A percentile compares a stretch with the other conserved stretches of the same genome.
Conservation (phyloP, 345 rosid genomes). For the Raphanus sativus region DNA sequence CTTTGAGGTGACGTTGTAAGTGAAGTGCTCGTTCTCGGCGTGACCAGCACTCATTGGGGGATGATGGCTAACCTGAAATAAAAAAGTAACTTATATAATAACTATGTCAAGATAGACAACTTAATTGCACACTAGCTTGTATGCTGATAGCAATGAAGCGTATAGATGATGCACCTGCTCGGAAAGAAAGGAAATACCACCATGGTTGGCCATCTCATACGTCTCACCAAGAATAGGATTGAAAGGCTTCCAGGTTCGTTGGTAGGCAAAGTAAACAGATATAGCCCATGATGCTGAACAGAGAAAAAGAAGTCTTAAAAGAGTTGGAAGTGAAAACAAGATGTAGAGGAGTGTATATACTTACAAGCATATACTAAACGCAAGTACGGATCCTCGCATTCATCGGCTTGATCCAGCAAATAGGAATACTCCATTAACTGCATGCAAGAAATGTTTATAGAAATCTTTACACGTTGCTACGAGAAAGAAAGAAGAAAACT, state of each 20-base stretch:
- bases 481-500: neutral
- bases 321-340: neutral
- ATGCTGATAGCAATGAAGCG: conserved; percentile 2
- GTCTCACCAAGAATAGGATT: conserved; percentile 99
- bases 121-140: neutral
- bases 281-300: conserved; percentile 79
- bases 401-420: conserved; percentile 81
- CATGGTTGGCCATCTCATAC: conserved; percentile 78
- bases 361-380: conserved; percentile 84
- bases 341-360: conserved; percentile 10
- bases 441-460: conserved; percentile 30
- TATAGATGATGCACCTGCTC: conserved; percentile 64
- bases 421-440: conserved; percentile 91
- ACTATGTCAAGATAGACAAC: neutral
- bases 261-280: conserved; percentile 81
- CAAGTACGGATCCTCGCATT: conserved; percentile 87
- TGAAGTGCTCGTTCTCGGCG: conserved; percentile 86
- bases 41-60: conserved; percentile 97
- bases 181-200: conserved; percentile 69
- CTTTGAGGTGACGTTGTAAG: conserved; percentile 77
- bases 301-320: neutral
- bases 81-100: neutral
- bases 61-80: conserved; percentile 82
- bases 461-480: no score
- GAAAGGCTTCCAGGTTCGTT: conserved; percentile 94